Evolutionary conservation across 805 yeast species (phyloP).

Genomic region (Ogataea nonfermentans): DNA sequence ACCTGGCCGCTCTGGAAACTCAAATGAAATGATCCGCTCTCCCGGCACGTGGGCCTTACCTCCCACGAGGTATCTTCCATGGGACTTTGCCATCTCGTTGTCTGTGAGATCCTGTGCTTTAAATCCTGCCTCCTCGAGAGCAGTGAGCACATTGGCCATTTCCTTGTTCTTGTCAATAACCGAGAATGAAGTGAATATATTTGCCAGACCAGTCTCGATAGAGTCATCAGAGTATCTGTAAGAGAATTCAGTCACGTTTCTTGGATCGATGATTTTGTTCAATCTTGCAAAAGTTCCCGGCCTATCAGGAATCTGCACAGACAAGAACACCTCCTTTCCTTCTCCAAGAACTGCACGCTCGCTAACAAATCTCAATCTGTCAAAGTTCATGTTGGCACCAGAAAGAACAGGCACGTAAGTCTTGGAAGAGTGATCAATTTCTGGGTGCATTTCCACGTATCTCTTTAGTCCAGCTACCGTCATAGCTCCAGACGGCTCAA

Average conservation of each 20-base stretch:
- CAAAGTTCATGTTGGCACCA: constrained; percentile 99
- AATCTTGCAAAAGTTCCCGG: constrained; percentile 87
- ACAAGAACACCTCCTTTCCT: constrained; percentile 91
- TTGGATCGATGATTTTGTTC: constrained; percentile 77
- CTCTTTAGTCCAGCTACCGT: constrained; percentile 92
- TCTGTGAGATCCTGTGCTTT: constrained; percentile 81
- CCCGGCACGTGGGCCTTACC: constrained; percentile 73
- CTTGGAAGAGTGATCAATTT: constrained; percentile 63
- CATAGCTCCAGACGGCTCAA: constrained; percentile 97
- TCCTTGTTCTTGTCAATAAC: constrained; percentile 78
- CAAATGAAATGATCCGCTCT: constrained; percentile 80
- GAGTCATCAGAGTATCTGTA: constrained; percentile 64
- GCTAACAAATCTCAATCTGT: constrained; percentile 89
- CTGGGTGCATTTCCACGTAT: constrained; percentile 67
- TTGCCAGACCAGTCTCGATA: constrained; percentile 50
- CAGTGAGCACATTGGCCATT: constrained; percentile 57
- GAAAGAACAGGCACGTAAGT: constrained; percentile 83
- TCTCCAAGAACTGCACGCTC: constrained; percentile 99
- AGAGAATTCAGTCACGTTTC: constrained; percentile 91
- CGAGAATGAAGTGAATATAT: constrained; percentile 83
- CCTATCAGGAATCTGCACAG: constrained; percentile 84
- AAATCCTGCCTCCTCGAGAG: constrained; percentile 62
- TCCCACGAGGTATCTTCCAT: constrained; percentile 94
- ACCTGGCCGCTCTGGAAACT: constrained; percentile 97
- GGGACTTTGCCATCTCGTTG: constrained; percentile 93